Base-by-base conservation (phyloP, 164 flowering plant genomes). In the Annona squamosa region DNA sequence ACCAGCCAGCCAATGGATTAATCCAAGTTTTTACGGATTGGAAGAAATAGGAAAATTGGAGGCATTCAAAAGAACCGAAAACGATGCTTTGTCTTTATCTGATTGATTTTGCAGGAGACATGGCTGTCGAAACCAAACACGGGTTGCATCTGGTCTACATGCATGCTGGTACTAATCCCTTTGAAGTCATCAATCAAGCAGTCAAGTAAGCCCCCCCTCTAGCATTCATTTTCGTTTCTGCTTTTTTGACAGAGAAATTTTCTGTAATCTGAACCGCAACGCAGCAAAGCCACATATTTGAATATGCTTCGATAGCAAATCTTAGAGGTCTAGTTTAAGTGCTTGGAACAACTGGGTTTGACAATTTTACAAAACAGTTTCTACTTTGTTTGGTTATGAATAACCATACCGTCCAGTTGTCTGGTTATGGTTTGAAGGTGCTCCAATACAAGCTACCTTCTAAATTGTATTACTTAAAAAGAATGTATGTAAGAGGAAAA, bases 141-240 rank as follows among this genome's bases (percentile, higher is more conserved):
- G 96, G 97, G 69, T 83, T 83, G 77, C 52, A 83, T 82, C 81
- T 89, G 75, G 92, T 95, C 46, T 95, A 91, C 82, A 86, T 90
- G 88, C 96, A 91, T 73, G 91, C 97, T 74, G 99, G 99, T 43
- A 84, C 91, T 4, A 89, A 95, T 79, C 98, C 98, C 9, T 95
- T 91, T 77, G 92, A 92, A 81, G 97, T 95, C 68, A 85, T 92
- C 85, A 88, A 63, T 71, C 86, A 92, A 76, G 94, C 99, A 72
- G 93, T 95, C 41, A 92, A 92, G 99, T 92, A 74, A 82, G 77
- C 5, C 17, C 18, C 48, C 46, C 16, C 26, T 48, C 19, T 43
- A n/a, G 18, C 3, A 26, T 6, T 43, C 7, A 4, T 44, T 63
- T 71, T 81, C 61, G 6, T 71, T 47, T 52, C 59, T 2, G 59